Evolutionary conservation across 2,329 filamentous ascomycete genomes (phyloP).

Genomic region (Xylariaceae sp.): DNA sequence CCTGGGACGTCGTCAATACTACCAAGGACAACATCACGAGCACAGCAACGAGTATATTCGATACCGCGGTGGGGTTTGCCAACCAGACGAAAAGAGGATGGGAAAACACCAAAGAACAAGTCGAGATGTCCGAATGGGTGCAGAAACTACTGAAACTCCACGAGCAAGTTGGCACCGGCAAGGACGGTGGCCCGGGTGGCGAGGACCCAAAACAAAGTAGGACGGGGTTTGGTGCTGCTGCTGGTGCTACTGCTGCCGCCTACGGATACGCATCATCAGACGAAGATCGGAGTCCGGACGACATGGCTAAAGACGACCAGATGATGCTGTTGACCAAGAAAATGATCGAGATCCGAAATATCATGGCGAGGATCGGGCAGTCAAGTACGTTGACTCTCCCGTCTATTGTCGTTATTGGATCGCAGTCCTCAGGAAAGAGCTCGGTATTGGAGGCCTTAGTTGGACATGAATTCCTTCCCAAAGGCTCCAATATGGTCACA

Average conservation of each 20-base stretch:
- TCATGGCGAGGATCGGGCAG: slow-evolving; percentile 87
- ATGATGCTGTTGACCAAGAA: slow-evolving; percentile 99
- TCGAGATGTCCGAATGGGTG: slow-evolving; percentile 70
- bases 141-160: slow-evolving; percentile 62
- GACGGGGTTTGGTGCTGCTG: slow-evolving; percentile 56
- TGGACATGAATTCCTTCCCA: slow-evolving; percentile 94
- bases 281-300: slow-evolving; percentile 54
- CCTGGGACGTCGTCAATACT: slow-evolving; percentile 64
- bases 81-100: slow-evolving; percentile 75
- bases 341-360: slow-evolving; percentile 97
- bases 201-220: slow-evolving; percentile 55
- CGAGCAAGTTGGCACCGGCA: slow-evolving; percentile 51
- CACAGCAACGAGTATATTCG: slow-evolving; percentile 64
- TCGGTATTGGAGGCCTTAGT: slow-evolving; percentile 96
- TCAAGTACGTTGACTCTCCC: slow-evolving; percentile 82
- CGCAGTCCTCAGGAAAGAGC: slow-evolving; percentile 96
- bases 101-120: slow-evolving; percentile 73
- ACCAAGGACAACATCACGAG: slow-evolving; percentile 66
- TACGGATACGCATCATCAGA: slow-evolving; percentile 65
- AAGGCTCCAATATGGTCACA: slow-evolving; percentile 98
- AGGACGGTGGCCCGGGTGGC: slow-evolving; percentile 43
- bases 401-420: slow-evolving; percentile 98
- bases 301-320: slow-evolving; percentile 81
- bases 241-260: slow-evolving; percentile 70
- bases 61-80: slow-evolving; percentile 66